Base-by-base conservation (phyloP, 106 monocot genomes). In the Dioscorea dumetorum region DNA sequence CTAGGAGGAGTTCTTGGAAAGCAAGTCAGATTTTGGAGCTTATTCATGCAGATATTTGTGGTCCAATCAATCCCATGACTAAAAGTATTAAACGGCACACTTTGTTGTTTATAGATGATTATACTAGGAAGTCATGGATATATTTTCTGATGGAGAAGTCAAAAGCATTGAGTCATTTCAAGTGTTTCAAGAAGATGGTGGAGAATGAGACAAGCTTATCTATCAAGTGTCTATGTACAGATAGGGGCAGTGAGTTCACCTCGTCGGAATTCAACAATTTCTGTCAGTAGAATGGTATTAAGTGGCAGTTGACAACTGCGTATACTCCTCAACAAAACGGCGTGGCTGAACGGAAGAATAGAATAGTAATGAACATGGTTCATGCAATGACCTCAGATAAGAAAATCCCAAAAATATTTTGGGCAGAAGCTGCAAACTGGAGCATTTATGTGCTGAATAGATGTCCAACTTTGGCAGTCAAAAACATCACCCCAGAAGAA, bases 241-340 rank as follows among this genome's bases (percentile, higher is more conserved):
- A 76, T 67, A 15, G 69, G 13, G 80, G 75, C 1, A 60, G 66
- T 8, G 75, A 80, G 23, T 75, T 59, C 20, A 35, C 17, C 31
- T 76, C 67, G 12, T 24, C 24, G 12, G 76, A 54, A 5, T 76
- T 81, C 33, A 33, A 54, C 1, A 7, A 23, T 0, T 67, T 57
- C 31, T 68, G 49, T 60, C 51, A 54, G 12, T 57, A 57, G 1
- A 10, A 64, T 4, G 75, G 66, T 2, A 72, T 81, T 32, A 2
- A 22, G 49, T 58, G 48, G 6, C 51, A 67, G 5, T n/a, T 71
- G 2, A 76, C 76, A 0, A 67, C 72, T 5, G 63, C 76, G 2
- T 81, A 76, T 28, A 50, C 62, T 0, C 70, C 81, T 1, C 71
- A 76, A 60, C 67, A 81, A 32, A 81, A 81, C 41, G 81, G 62